These are phyloP conservation scores for Xerocomellus chrysenteron DNA, from an alignment of 768 basidiomycete genomes.

Conservation along the genomic window DNA sequence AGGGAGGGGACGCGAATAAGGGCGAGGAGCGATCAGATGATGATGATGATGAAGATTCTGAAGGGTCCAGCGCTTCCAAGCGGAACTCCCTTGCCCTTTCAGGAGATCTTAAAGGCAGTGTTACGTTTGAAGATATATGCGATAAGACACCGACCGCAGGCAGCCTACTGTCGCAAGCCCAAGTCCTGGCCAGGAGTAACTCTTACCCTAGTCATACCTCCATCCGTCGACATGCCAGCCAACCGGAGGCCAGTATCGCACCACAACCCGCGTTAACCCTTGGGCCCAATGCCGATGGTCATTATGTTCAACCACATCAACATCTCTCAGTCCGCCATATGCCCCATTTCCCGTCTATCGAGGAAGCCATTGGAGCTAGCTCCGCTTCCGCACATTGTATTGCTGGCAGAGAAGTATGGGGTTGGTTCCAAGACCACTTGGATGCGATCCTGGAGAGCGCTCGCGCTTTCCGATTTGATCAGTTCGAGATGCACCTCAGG, in stretches of 20 bases:
- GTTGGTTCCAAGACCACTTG: slow-evolving; percentile 89
- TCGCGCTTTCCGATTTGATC: slow-evolving; percentile 77
- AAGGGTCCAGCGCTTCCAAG: slow-evolving; percentile 72
- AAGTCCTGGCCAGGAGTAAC: slow-evolving; percentile 57
- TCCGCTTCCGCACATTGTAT: slow-evolving; percentile 76
- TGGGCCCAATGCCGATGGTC: slow-evolving; percentile 43
- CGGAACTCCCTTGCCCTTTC: slow-evolving; percentile 70
- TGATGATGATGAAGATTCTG: slow-evolving; percentile 85
- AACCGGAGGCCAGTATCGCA: slow-evolving; percentile 53
- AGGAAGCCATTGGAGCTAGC: slow-evolving; percentile 75
- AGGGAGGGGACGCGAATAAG: slow-evolving; percentile 57
- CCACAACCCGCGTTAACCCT: slow-evolving; percentile 61
- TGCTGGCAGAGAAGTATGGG: slow-evolving; percentile 85
- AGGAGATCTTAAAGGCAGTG: slow-evolving; percentile 56
- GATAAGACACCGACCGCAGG: slow-evolving; percentile 88
- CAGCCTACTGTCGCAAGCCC: slow-evolving; percentile 73
- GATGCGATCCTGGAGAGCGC: slow-evolving; percentile 80
- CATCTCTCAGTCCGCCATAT: slow-evolving; percentile 70
- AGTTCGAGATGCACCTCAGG: slow-evolving; percentile 84
- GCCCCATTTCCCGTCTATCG: slow-evolving; percentile 80
- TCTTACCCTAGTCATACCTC: slow-evolving; percentile 67
- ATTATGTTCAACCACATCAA: slow-evolving; percentile 49
- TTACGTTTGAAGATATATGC: slow-evolving; percentile 63
- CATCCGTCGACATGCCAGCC: slow-evolving; percentile 67
- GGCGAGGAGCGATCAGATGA: slow-evolving; percentile 78